Evolutionary conservation across 2,329 filamentous ascomycete genomes (phyloP).

Genomic region (Cadophora sp.): DNA sequence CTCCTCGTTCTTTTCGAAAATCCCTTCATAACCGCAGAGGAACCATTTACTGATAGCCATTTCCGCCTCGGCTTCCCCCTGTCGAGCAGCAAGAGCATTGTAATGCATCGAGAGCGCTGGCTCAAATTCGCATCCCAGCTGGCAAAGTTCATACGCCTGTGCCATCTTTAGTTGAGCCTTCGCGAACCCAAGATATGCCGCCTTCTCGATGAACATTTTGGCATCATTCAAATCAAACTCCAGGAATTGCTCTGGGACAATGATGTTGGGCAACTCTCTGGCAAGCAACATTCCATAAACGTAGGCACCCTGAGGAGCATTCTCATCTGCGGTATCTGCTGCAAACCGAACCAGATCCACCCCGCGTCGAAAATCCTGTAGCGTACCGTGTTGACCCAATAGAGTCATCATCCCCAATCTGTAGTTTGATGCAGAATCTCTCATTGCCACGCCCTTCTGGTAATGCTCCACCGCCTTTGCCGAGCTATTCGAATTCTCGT

Average conservation of each 20-base stretch:
- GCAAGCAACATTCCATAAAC: slow-evolving; percentile 94
- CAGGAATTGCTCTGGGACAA: slow-evolving; percentile 74
- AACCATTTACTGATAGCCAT: slow-evolving; percentile 99
- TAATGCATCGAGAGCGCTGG: slow-evolving; percentile 93
- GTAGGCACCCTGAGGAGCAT: slow-evolving; percentile 95
- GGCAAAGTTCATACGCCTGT: slow-evolving; percentile 91
- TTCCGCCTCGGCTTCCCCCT: slow-evolving; percentile 92
- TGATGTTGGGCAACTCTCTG: slow-evolving; percentile 89
- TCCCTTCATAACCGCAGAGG: slow-evolving; percentile 88
- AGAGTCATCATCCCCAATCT: slow-evolving; percentile 97
- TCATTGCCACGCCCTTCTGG: slow-evolving; percentile 76
- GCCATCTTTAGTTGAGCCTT: slow-evolving; percentile 99
- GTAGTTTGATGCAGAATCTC: slow-evolving; percentile 86
- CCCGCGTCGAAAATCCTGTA: slow-evolving; percentile 78
- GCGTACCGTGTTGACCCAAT: slow-evolving; percentile 89
- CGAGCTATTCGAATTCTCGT: slow-evolving; percentile 92
- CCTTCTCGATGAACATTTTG: slow-evolving; percentile 92
- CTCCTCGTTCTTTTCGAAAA: slow-evolving; percentile 95
- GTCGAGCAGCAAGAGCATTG: slow-evolving; percentile 88
- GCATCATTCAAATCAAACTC: slow-evolving; percentile 75
- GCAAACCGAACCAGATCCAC: slow-evolving; percentile 84
- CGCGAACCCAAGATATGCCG: slow-evolving; percentile 92
- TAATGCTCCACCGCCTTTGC: slow-evolving; percentile 93
- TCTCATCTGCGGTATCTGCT: slow-evolving; percentile 89
- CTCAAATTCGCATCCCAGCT: slow-evolving; percentile 93